These are phyloP conservation scores for Pseudoturritis turrita DNA, from an alignment of 345 rosid genomes.

Conservation along the genomic window DNA sequence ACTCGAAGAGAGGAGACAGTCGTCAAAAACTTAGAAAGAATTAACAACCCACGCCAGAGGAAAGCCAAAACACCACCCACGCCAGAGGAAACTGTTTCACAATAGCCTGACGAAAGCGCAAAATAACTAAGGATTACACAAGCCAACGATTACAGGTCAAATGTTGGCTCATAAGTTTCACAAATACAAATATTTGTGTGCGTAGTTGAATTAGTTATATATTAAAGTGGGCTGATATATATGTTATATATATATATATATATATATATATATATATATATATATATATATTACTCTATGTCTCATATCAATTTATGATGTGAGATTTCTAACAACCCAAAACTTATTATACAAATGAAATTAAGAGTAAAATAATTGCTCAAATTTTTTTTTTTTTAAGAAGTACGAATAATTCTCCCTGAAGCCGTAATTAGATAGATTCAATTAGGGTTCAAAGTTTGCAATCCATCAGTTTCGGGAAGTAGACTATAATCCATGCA, in stretches of 20 bases:
- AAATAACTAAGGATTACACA: too few species aligned
- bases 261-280: too few species aligned
- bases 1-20: too few species aligned
- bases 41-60: too few species aligned
- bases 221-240: not conserved
- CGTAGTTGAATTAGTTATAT: too few species aligned
- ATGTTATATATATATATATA: too few species aligned
- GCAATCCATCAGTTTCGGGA: not conserved
- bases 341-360: not conserved
- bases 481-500: not conserved
- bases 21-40: too few species aligned
- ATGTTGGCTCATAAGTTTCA: not conserved
- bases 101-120: too few species aligned
- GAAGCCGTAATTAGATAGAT: not conserved
- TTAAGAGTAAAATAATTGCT: not conserved
- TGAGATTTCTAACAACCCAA: not conserved
- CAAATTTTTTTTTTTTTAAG: not conserved
- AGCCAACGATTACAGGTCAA: conserved; percentile 1
- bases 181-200: not conserved
- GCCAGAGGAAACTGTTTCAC: too few species aligned
- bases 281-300: not conserved
- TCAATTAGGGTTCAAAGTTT: not conserved
- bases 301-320: not conserved
- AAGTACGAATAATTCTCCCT: not conserved
- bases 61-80: too few species aligned